Evolutionary conservation across 441 rosid species (phyloP).

Genomic region (Syzygium malaccense): DNA sequence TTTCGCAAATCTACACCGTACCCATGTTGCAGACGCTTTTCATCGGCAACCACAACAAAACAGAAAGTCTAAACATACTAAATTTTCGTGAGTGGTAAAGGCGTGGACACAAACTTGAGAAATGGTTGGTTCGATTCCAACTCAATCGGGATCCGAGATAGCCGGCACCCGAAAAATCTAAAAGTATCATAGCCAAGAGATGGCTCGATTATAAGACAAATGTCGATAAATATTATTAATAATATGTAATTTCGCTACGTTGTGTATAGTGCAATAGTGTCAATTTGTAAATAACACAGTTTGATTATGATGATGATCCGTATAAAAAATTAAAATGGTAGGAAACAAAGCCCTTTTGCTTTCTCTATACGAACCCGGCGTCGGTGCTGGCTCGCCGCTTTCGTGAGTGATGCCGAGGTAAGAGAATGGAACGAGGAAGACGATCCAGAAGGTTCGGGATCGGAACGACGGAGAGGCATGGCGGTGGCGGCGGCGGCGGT

Average conservation of each 20-base stretch:
- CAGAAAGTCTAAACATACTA: background rate
- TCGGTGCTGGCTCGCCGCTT: background rate
- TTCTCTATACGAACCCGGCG: background rate
- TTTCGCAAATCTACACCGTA: background rate
- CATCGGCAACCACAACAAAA: background rate
- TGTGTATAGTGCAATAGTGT: accelerated
- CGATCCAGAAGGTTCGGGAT: constrained; percentile 3
- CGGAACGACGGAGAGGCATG: background rate
- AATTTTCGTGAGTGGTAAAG: accelerated
- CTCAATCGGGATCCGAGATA: too few relatives aligned
- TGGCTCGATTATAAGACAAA: background rate
- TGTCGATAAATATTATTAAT: too few relatives aligned
- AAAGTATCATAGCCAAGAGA: background rate
- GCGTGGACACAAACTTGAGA: background rate
- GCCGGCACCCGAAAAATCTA: background rate
- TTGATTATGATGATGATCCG: too few relatives aligned
- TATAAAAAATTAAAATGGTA: too few relatives aligned
- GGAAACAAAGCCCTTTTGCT: background rate
- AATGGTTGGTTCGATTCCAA: background rate
- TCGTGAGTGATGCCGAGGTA: background rate
- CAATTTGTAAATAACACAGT: background rate
- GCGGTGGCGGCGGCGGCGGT: background rate
- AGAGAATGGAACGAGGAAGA: background rate
- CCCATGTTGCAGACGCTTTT: background rate
- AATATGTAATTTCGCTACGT: background rate